Evolutionary conservation across 345 rosid genomes (phyloP).

Genomic region (Crucihimalaya himalaica): DNA sequence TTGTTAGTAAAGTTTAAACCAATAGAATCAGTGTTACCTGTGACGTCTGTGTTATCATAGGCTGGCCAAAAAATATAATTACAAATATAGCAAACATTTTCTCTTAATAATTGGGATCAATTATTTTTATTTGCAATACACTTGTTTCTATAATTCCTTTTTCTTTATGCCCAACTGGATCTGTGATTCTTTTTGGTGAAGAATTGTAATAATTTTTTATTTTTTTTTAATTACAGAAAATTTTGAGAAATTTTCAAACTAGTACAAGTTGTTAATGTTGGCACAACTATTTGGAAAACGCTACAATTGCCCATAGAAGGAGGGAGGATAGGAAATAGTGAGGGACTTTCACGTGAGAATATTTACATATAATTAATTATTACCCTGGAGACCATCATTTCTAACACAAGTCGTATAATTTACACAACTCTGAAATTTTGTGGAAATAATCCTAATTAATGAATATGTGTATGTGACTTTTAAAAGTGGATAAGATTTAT

Average conservation of each 20-base stretch:
- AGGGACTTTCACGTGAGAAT: conserved; percentile 12
- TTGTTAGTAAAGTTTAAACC: no score
- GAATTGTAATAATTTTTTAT: neutral
- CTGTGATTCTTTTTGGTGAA: neutral
- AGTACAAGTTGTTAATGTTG: neutral
- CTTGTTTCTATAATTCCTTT: neutral
- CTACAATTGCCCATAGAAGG: conserved; percentile 14
- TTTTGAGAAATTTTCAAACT: neutral
- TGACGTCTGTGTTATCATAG: neutral
- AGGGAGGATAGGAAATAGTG: conserved; percentile 16
- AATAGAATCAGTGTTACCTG: neutral
- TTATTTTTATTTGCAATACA: neutral
- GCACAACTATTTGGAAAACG: neutral
- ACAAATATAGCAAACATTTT: no score
- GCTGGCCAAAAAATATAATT: neutral
- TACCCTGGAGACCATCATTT: neutral
- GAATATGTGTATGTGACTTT: neutral
- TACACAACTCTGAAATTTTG: conserved; percentile 15
- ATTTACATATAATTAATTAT: conserved; percentile 6
- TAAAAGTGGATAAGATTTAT: neutral
- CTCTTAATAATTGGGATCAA: neutral
- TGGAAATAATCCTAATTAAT: neutral
- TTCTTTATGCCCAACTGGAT: neutral
- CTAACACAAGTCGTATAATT: conserved; percentile 5
- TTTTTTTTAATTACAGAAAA: neutral